Evolutionary conservation across 331 rosid species (phyloP), one percentile per base, ranked within the genome.

Genomic region (Erythrophleum ivorense): DNA sequence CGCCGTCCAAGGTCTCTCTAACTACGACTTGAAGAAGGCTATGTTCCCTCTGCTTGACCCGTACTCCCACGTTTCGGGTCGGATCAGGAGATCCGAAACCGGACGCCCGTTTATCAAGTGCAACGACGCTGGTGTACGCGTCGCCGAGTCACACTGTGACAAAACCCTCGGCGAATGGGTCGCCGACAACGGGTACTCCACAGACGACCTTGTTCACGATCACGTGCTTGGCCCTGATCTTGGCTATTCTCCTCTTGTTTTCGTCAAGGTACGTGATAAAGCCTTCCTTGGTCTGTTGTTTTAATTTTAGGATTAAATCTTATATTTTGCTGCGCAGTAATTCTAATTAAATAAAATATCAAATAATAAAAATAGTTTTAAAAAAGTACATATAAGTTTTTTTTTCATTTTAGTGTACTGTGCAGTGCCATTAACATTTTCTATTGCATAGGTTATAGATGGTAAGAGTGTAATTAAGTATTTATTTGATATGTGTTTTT

Each of bases 141-240:
- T 87, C 15, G 89, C 86, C 0, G 98, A 95, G 81, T 91, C 94
- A 0, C 63, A 67, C 31, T 83, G 83, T 12, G 90, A 88, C 1
- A 58, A 66, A 46, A 87, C 86, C 1, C 31, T 95, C 3, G 80
- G 65, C 1, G 91, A 92, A 5, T 88, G 94, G 88, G 70, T 90
- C 58, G 71, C 78, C 7, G 78, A 45, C 29, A 78, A 73, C 2
- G 90, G 81, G 0, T 60, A 75, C 29, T 41, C 75, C 4, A 29
- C 75, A 9, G 85, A 82, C 1, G 82, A 80, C 2, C 88, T 92
- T 3, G 89, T 83, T 43, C 88, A 83, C 33, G 78, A 78, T 70
- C 92, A 87, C 9, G 86, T 80, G 6, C 89, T 95, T 66, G 95
- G 97, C 19, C 98, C 97, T 59, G 95, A 91, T 76, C 87, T 95